phyloP scores from a whole-genome alignment of 2,329 filamentous ascomycete species.

The Penicillium sclerotiorum region DNA sequence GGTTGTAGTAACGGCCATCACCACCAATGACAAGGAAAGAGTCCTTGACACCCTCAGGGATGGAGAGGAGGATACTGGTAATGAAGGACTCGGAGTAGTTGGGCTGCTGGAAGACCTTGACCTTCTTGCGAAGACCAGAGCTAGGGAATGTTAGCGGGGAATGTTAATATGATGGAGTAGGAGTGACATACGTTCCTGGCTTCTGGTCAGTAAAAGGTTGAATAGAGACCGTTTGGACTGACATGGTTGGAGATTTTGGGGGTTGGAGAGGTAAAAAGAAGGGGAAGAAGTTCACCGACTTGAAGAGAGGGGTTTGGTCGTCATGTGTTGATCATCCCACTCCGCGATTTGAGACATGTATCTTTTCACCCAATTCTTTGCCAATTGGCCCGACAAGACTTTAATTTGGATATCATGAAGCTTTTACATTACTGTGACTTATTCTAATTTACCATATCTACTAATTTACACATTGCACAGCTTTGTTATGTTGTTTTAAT shows the following conservation, averaged over 20 bases:
- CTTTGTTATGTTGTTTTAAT: too few species aligned
- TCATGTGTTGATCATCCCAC: slow-evolving; percentile 32
- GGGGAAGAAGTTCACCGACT: slow-evolving; percentile 28
- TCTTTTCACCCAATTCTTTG: background rate
- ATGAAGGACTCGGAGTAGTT: slow-evolving; percentile 98
- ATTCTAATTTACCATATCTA: too few species aligned
- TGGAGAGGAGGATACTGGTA: slow-evolving; percentile 89
- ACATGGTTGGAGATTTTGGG: slow-evolving; percentile 59
- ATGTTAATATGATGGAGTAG: slow-evolving; percentile 2
- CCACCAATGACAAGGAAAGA: slow-evolving; percentile 94
- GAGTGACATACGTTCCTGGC: slow-evolving; percentile 85
- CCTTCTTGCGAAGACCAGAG: slow-evolving; percentile 98
- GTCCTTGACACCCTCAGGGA: slow-evolving; percentile 87
- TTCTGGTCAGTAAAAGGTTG: slow-evolving; percentile 94
- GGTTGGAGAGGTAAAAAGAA: slow-evolving; percentile 9
- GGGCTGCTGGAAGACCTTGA: slow-evolving; percentile 92
- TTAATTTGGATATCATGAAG: too few species aligned
- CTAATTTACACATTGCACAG: too few species aligned
- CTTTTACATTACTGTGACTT: too few species aligned
- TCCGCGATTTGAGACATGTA: background rate
- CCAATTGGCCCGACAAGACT: background rate
- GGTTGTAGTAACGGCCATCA: slow-evolving; percentile 96
- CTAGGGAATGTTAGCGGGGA: slow-evolving; percentile 51
- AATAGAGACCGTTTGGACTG: slow-evolving; percentile 76
- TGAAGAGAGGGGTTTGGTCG: slow-evolving; percentile 25